phyloP scores from a whole-genome alignment of 257 asterid species.

The Handroanthus guayacan region DNA sequence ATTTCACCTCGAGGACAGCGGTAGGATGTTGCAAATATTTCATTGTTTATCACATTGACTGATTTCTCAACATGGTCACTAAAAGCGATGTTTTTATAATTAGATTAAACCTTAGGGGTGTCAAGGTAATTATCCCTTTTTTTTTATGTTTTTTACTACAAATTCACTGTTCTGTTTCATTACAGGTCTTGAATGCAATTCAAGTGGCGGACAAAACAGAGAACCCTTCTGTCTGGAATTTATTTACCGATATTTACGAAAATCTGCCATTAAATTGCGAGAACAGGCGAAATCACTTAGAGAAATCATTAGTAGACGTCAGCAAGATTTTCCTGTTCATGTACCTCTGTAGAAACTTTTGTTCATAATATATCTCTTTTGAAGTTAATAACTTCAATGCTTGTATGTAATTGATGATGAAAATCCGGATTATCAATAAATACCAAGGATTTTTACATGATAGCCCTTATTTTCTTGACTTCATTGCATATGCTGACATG shows the following conservation, averaged over 20 bases:
- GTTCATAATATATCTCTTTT: background rate
- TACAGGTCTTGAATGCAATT: conserved; percentile 72
- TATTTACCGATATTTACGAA: conserved; percentile 84
- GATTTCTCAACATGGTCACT: too few relatives aligned
- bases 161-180: background rate
- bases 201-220: conserved; percentile 70
- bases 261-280: conserved; percentile 56
- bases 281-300: conserved; percentile 76
- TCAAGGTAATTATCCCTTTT: too few relatives aligned
- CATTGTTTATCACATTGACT: too few relatives aligned
- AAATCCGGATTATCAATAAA: background rate
- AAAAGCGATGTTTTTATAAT: too few relatives aligned
- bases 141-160: too few relatives aligned
- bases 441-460: background rate
- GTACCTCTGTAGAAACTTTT: conserved; percentile 56
- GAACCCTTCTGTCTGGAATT: conserved; percentile 59
- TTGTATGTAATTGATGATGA: background rate
- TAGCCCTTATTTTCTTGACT: background rate
- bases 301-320: conserved; percentile 59
- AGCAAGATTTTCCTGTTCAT: conserved; percentile 77
- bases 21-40: too few relatives aligned
- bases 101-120: too few relatives aligned
- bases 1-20: too few relatives aligned
- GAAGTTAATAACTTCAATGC: background rate
- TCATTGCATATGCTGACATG: background rate